These are phyloP conservation scores for Borealophlyctis nickersoniae DNA, from an alignment of 192 early-diverging fungal genomes.

Conservation along the genomic window DNA sequence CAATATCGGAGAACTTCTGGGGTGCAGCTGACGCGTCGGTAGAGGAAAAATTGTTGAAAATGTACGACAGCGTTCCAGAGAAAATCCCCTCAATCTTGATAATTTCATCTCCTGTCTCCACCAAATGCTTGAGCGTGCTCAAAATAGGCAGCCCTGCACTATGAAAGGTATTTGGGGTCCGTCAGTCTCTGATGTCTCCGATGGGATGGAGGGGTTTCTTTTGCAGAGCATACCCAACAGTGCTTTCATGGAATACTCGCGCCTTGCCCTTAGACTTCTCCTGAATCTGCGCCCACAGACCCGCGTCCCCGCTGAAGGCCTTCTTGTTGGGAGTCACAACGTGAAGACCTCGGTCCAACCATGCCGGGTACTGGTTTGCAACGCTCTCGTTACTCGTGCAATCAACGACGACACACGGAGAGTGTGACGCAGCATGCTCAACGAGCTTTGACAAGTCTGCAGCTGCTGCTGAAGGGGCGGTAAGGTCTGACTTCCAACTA, in stretches of 20 bases:
- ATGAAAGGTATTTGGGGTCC: neutral
- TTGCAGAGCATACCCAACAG: constrained; percentile 64
- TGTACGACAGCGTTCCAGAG: constrained; percentile 93
- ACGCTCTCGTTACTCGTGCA: constrained; percentile 83
- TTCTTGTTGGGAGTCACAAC: constrained; percentile 99
- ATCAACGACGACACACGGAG: constrained; percentile 79
- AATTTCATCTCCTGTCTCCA: constrained; percentile 91
- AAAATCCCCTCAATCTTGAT: constrained; percentile 94
- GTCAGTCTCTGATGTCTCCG: neutral
- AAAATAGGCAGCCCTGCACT: constrained; percentile 94
- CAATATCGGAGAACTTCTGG: constrained; percentile 82
- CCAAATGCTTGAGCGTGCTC: constrained; percentile 82
- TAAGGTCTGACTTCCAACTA: constrained; percentile 47
- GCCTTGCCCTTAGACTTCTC: constrained; percentile 18
- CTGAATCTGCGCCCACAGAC: constrained; percentile 73
- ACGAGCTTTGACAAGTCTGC: constrained; percentile 16
- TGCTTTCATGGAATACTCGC: constrained; percentile 83
- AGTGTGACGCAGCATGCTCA: constrained; percentile 10
- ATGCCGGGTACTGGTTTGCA: constrained; percentile 77
- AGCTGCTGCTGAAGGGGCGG: constrained; percentile 4
- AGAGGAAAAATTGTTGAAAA: constrained; percentile 96
- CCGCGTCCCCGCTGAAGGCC: constrained; percentile 75
- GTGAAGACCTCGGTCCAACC: constrained; percentile 75
- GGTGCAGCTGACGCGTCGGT: constrained; percentile 35
- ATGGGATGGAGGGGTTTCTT: too few species aligned